Evolutionary conservation across 768 basidiomycete genomes (phyloP), one percentile per base, ranked within the genome.

Genomic region (Calocybe gangraenosa): DNA sequence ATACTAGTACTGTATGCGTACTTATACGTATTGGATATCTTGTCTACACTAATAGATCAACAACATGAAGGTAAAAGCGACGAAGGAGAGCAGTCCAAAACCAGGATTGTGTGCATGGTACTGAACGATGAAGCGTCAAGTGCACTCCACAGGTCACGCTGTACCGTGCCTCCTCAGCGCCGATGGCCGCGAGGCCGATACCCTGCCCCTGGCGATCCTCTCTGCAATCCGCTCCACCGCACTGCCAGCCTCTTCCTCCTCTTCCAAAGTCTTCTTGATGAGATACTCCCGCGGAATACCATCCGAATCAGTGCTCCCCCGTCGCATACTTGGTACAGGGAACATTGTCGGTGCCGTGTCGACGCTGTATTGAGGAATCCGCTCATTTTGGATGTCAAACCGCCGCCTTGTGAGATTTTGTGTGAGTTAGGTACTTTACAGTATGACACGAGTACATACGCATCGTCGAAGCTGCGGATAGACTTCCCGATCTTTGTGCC

Each of bases 381-480:
- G 82, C 59, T 90, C 87, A 65, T 91, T 91, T 38, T 72, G 69
- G 19, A 84, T 56, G 64, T 90, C 87, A 28, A 80, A 78, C 17
- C 79, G 79, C 41, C 88, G 87, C 30, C 84, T 87, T 49, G n/a
- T 39, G 35, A 41, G 40, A 21, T 20, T 33, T 22, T 21, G 23
- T 44, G 14, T 22, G 44, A 34, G 19, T 23, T 40, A 47, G 38
- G 38, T 42, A 36, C 19, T n/a, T n/a, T n/a, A 38, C 37, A n/a
- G n/a, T 7, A 3, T 3, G 11, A 23, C n/a, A n/a, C n/a, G 30
- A 42, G 18, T 32, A 78, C 83, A 54, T 55, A 87, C 81, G 87
- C 87, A 49, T 89, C 85, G 57, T 77, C 83, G 65, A 90, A 91
- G 47, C 65, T 81, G 46, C 74, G 78, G 60, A 91, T 87, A 48